Evolutionary conservation across 768 basidiomycete species (phyloP), one percentile per base, ranked within the genome.

Genomic region (Tubosaeta sp.): DNA sequence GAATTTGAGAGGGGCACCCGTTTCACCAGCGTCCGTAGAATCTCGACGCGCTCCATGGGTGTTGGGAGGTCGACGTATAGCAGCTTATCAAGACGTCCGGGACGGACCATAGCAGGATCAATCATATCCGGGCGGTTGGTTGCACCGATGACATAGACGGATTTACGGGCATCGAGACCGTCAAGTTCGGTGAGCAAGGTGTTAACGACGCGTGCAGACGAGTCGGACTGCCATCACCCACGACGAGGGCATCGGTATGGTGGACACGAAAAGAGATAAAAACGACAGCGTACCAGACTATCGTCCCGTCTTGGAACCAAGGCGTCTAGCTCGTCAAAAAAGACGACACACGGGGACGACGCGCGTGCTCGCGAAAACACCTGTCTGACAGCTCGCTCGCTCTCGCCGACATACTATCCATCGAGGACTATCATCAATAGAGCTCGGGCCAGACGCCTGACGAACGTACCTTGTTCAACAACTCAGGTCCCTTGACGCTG

Each of bases 81-180:
- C 6, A 95, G 77, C 67, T 96, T 96, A 72, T 96, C 94, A 11
- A 97, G 79, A 9, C 94, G 81, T 0, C 94, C 94, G 0, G 94
- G 94, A 16, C 94, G 87, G 47, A 92, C 90, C 93, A 95, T 94
- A 7, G 94, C 94, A 1, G 94, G 94, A 64, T 97, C 94, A 52
- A 96, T 94, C 85, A 95, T 95, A 71, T 97, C 94, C 1, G 94
- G 94, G 12, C 94, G 77, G 68, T 95, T 97, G 27, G 93, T 96
- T 8, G 94, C 94, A 0, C 88, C 94, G 52, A 97, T 91, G 38
- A 97, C 93, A 61, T 93, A 94, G 52, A 96, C 91, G 35, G 80
- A 79, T 68, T 89, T 90, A 31, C 92, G 83, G 2, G 82, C 75
- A 53, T 94, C 90, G 22, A 97, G 84, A 0, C 94, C 94, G 57